Evolutionary conservation across 2,329 filamentous ascomycete genomes (phyloP).

Genomic region (Aspergillus versicolor): DNA sequence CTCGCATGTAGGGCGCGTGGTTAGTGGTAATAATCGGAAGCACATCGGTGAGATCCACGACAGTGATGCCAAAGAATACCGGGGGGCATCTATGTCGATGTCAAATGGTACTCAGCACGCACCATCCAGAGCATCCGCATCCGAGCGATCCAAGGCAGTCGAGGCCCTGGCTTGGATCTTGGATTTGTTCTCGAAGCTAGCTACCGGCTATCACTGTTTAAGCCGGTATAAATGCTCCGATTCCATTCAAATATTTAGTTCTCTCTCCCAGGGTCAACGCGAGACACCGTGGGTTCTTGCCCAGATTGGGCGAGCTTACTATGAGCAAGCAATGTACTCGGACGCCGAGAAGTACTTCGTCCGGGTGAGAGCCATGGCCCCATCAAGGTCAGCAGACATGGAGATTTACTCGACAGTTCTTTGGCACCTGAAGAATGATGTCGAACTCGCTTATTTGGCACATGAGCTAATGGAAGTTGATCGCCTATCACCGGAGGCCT

Average conservation of each 20-base stretch:
- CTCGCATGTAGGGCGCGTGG: constrained; percentile 77
- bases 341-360: constrained; percentile 87
- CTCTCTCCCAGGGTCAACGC: constrained; percentile 70
- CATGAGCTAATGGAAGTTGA: constrained; percentile 86
- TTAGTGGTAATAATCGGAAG: constrained; percentile 90
- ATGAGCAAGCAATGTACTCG: constrained; percentile 81
- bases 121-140: constrained; percentile 31
- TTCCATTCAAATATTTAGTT: constrained; percentile 70
- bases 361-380: constrained; percentile 74
- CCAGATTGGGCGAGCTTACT: constrained; percentile 85
- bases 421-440: constrained; percentile 95
- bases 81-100: constrained; percentile 32
- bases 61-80: constrained; percentile 64
- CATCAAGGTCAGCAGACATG: constrained; percentile 88
- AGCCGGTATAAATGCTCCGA: constrained; percentile 77
- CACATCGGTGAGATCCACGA: constrained; percentile 59
- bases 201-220: constrained; percentile 73
- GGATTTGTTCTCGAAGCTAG: constrained; percentile 78
- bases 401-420: constrained; percentile 97
- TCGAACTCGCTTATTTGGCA: constrained; percentile 85
- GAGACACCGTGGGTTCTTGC: constrained; percentile 93
- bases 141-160: constrained; percentile 64
- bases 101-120: constrained; percentile 24
- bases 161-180: constrained; percentile 76
- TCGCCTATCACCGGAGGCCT: constrained; percentile 88